These are phyloP conservation scores for Aspergillus brunneoviolaceus DNA, from an alignment of 2,329 filamentous ascomycete species.

Conservation along the genomic window DNA sequence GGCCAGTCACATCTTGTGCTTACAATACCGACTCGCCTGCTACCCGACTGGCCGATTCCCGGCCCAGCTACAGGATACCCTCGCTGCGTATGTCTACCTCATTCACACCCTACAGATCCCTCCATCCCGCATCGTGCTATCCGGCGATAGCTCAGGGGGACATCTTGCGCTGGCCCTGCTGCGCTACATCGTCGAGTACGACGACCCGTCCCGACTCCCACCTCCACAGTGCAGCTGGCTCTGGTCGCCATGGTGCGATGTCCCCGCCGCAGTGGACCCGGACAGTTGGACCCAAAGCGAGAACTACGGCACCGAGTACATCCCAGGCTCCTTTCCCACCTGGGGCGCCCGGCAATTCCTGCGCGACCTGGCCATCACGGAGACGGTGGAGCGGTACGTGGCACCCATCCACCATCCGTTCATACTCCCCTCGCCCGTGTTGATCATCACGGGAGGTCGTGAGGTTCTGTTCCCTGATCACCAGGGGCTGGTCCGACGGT, in stretches of 20 bases:
- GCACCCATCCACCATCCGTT: slow-evolving; percentile 20
- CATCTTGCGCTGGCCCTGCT: slow-evolving; percentile 24
- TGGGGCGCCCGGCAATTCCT: slow-evolving; percentile 17
- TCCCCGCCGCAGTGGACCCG: slow-evolving; percentile 8
- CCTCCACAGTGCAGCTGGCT: slow-evolving; percentile 17
- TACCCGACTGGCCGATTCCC: slow-evolving; percentile 22
- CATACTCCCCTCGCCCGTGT: slow-evolving; percentile 18
- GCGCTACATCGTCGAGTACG: slow-evolving; percentile 20
- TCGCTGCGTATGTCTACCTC: slow-evolving; percentile 24
- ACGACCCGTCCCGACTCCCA: slow-evolving; percentile 7
- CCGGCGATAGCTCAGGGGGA: slow-evolving; percentile 25
- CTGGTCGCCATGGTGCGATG: slow-evolving; percentile 19
- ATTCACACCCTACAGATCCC: slow-evolving; percentile 20
- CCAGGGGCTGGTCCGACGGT: slow-evolving; percentile 7
- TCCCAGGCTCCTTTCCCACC: slow-evolving; percentile 15
- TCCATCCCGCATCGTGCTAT: slow-evolving; percentile 22
- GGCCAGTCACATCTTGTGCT: slow-evolving; percentile 11
- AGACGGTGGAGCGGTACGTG: slow-evolving; percentile 15
- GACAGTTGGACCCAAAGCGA: slow-evolving; percentile 11
- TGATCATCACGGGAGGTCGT: slow-evolving; percentile 18
- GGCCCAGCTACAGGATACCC: slow-evolving; percentile 25
- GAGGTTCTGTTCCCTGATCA: slow-evolving; percentile 10
- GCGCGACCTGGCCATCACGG: slow-evolving; percentile 11
- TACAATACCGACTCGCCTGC: slow-evolving; percentile 25
- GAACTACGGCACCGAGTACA: slow-evolving; percentile 19